Evolutionary conservation across 345 rosid species (phyloP).

Genomic region (Ceriops zippeliana): DNA sequence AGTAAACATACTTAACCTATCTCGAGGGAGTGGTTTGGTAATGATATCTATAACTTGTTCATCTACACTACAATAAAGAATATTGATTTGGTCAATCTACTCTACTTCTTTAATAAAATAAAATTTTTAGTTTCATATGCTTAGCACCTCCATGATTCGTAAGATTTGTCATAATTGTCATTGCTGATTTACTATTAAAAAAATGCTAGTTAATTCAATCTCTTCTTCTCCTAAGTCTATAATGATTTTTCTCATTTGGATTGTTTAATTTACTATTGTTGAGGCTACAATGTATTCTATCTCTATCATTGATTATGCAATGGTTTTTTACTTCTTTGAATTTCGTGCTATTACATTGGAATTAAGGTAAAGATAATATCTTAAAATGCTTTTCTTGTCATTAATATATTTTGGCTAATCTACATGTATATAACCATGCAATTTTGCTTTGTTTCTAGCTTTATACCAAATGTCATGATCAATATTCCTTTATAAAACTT

Average conservation of each 20-base stretch:
- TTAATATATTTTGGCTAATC: neutral
- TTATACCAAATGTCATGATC: neutral
- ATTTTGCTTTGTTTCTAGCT: neutral
- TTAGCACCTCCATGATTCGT: neutral
- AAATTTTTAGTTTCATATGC: neutral
- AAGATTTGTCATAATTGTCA: no score
- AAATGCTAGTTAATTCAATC: neutral
- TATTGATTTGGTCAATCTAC: neutral
- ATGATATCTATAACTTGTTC: neutral
- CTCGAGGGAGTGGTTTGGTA: neutral
- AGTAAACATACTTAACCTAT: no score
- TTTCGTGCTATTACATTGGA: neutral
- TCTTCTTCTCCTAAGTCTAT: neutral
- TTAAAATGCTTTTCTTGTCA: neutral
- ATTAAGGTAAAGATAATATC: neutral
- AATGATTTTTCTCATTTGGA: neutral
- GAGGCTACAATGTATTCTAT: neutral
- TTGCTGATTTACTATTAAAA: neutral
- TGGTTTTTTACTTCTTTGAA: neutral
- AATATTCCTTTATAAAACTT: neutral
- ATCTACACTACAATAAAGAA: neutral
- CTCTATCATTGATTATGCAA: neutral
- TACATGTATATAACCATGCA: neutral
- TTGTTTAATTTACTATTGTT: neutral
- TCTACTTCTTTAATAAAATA: no score